phyloP scores from a whole-genome alignment of 805 yeast species.

The Saccharomyces jurei region DNA sequence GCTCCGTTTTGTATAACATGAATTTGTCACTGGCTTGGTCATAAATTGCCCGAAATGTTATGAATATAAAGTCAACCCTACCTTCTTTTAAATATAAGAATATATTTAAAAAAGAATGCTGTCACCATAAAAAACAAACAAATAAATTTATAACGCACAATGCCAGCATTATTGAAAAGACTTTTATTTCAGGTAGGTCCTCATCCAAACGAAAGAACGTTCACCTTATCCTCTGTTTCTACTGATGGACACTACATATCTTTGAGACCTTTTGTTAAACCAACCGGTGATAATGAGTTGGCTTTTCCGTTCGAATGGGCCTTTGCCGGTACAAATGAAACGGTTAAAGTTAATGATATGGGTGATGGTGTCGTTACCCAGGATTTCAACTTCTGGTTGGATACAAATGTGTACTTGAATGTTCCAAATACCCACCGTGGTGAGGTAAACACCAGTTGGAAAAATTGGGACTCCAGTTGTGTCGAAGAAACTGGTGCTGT shows the following conservation, averaged over 20 bases:
- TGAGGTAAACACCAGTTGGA: constrained; percentile 25
- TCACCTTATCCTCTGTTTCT: constrained; percentile 26
- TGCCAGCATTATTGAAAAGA: constrained; percentile 30
- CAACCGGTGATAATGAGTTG: constrained; percentile 19
- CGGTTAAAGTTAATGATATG: constrained; percentile 30
- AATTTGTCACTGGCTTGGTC: not conserved
- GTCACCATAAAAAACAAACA: not conserved
- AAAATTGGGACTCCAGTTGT: constrained; percentile 27
- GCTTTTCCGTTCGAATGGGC: constrained; percentile 52
- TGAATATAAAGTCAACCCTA: not conserved
- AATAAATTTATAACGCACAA: constrained; percentile 2
- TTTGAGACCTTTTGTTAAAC: constrained; percentile 32
- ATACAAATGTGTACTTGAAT: constrained; percentile 24
- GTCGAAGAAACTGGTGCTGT: constrained; percentile 29
- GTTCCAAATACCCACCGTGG: constrained; percentile 25
- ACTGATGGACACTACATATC: constrained; percentile 31
- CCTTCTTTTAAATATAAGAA: not conserved
- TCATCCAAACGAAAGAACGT: constrained; percentile 24
- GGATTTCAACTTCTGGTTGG: constrained; percentile 26
- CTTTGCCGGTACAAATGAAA: constrained; percentile 43
- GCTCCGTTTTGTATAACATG: not conserved
- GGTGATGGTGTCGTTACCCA: constrained; percentile 16
- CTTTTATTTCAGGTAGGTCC: constrained; percentile 24
- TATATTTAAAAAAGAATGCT: not conserved
- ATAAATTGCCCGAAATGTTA: not conserved